These are phyloP conservation scores for Adiantum capillusveneris DNA, from an alignment of 75 land plant species.

Conservation along the genomic window DNA sequence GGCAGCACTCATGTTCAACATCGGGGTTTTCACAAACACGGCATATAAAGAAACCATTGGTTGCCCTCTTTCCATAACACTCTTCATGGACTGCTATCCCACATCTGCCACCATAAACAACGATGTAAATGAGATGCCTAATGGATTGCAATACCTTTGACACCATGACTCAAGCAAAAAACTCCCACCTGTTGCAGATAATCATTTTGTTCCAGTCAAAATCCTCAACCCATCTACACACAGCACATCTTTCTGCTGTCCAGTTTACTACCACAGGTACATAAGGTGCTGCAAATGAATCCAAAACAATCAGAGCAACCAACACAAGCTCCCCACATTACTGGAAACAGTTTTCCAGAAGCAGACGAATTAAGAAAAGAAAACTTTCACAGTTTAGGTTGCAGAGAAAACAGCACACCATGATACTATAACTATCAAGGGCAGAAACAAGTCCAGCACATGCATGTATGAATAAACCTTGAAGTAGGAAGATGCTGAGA, in stretches of 20 bases:
- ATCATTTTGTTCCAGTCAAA: constrained; percentile 97
- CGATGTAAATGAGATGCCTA: no score
- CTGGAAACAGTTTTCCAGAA: no score
- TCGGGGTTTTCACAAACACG: constrained; percentile 89
- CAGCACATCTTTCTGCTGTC: constrained; percentile 94
- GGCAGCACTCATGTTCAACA: constrained; percentile 79
- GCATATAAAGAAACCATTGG: constrained; percentile 79
- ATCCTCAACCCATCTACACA: constrained; percentile 95
- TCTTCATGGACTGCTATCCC: constrained; percentile 99
- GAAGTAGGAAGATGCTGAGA: no score
- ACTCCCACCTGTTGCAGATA: constrained; percentile 80
- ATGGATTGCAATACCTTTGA: neutral
- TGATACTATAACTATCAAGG: no score
- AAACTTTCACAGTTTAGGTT: no score
- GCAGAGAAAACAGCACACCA: no score
- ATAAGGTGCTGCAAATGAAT: constrained; percentile 47
- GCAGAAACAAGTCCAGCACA: no score
- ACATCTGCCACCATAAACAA: constrained; percentile 46
- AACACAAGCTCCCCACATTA: no score
- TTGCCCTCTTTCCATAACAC: constrained; percentile 84
- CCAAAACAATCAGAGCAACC: no score
- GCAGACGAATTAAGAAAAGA: no score
- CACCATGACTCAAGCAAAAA: neutral
- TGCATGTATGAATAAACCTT: no score
- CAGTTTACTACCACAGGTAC: constrained; percentile 68